Evolutionary conservation across 371 early-diverging fungal species (phyloP).

Genomic region (Funneliformis caledonium): DNA sequence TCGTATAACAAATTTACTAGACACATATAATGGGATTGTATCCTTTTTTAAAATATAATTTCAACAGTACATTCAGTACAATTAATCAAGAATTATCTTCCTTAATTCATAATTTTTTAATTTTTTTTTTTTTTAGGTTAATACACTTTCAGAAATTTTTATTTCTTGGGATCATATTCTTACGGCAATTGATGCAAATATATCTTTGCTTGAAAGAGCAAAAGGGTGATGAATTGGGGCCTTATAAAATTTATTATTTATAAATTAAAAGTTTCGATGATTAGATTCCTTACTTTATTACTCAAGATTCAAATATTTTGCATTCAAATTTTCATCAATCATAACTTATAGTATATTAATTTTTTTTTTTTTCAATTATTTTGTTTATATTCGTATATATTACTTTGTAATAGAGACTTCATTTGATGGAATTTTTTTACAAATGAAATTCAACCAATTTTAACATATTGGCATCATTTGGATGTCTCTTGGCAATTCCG

Average conservation of each 20-base stretch:
- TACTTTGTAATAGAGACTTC: not conserved
- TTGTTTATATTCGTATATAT: too few species aligned
- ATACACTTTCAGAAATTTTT: conserved; percentile 61
- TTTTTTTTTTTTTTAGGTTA: conserved; percentile 45
- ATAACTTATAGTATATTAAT: too few species aligned
- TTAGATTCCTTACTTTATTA: too few species aligned
- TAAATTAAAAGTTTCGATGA: too few species aligned
- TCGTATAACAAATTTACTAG: conserved; percentile 53
- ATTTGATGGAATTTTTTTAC: not conserved
- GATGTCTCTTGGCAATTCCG: conserved; percentile 52
- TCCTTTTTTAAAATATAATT: conserved; percentile 1
- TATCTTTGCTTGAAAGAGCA: conserved; percentile 51
- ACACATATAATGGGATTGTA: conserved; percentile 57
- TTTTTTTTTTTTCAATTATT: too few species aligned
- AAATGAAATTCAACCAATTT: conserved; percentile 50
- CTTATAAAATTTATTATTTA: not conserved
- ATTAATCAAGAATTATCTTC: not conserved
- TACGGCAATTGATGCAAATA: conserved; percentile 53
- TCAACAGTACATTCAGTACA: not conserved
- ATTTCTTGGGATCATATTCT: conserved; percentile 61
- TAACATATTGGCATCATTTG: conserved; percentile 49
- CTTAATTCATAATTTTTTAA: not conserved
- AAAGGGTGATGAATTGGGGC: not conserved
- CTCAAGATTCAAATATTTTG: too few species aligned
- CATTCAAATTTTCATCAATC: too few species aligned